Base-by-base conservation (phyloP, 2,329 filamentous ascomycete genomes). In the Acrocalymma vagum region DNA sequence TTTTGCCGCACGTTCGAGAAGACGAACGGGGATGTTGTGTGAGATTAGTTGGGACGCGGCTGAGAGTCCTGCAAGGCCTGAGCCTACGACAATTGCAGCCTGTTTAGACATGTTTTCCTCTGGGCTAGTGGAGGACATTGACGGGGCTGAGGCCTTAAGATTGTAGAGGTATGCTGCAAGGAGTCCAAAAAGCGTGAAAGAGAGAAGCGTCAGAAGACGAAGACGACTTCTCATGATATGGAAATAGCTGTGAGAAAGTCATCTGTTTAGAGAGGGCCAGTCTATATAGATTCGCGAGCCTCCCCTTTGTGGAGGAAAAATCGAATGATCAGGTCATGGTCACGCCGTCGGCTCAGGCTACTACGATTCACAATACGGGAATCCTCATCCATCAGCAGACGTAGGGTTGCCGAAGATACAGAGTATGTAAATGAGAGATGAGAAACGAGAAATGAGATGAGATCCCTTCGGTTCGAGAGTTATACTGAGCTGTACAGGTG, bases 21-120 rank as follows among this genome's bases (percentile, higher is more conserved):
- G 72, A 21, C 73, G 72, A 1, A 87, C 83, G 0, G 74, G 64
- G 2, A 79, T 72, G 25, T 77, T 75, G 9, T 76, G 72, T 3
- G 72, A 65, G 4, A 86, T 69, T 6, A 85, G 78, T 44, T 81
- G 74, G 26, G 79, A 76, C 3, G 83, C 78, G 13, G 83, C 82
- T 1, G 79, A 77, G 1, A 87, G 72, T 3, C 83, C 84, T 5
- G 84, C 83, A 1, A 87, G 78, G 11, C 84, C 84, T 5, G 82
- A 83, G 30, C 84, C 83, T n/a, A 87, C 78, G 2, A 86, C 72
- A 14, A 86, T 80, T 13, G 84, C 80, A 32, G 47, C 44, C 27
- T 28, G 29, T 8, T 42, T 24, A 11, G 45, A 22, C 39, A 51
- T 51, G 24, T 44, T 38, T 24, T 38, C 25, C 14, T 44, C 20